Base-by-base conservation (phyloP, 176 grass and related monocot species). In the Themeda triandra region DNA sequence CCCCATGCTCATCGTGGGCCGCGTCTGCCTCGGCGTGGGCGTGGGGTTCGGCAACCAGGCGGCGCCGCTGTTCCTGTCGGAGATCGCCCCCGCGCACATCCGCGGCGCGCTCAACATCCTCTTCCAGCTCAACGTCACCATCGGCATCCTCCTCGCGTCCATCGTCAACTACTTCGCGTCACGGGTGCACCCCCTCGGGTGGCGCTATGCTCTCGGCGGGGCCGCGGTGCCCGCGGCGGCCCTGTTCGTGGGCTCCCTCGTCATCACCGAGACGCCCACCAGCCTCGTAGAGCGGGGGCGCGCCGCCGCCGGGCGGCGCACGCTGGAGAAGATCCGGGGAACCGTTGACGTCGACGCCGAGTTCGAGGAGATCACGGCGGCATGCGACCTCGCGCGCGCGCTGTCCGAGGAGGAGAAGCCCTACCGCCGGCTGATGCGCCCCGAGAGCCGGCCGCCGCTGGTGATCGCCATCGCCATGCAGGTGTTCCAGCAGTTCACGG, bases 21-120 rank as follows among this genome's bases (percentile, higher is more conserved):
- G 92, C 71, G 84, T 94, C 79, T 81, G 66, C 68, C 89, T 94
- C 19, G 92, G 92, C 36, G 13, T 63, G 58, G 92, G 92, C 36
- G 81, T 94, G 10, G 89, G 92, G 2, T 94, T 89, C 69, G 92
- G 87, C 53, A 94, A 94, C 76, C 92, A 94, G 93, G 93, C 93
- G 8, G 90, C 86, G 19, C 93, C 93, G 24, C 86, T 95, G 6
- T 95, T 92, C 63, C 75, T 95, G 2, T 90, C 93, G 1, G 93
- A 95, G 86, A 88, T 95, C 18, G 90, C 93, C 24, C 93, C 90
- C 0, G 83, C 81, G 4, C 86, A 78, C 59, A 60, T 87, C 85
- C 93, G 93, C 5, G 93, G 93, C 12, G 93, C 73, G 36, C 88
- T 95, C 64, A 92, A 95, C 82, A 92, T 92, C 79, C 79, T 95